Evolutionary conservation across 2,329 filamentous ascomycete species (phyloP), one percentile per base, ranked within the genome.

Genomic region (Grosmannia serpens): DNA sequence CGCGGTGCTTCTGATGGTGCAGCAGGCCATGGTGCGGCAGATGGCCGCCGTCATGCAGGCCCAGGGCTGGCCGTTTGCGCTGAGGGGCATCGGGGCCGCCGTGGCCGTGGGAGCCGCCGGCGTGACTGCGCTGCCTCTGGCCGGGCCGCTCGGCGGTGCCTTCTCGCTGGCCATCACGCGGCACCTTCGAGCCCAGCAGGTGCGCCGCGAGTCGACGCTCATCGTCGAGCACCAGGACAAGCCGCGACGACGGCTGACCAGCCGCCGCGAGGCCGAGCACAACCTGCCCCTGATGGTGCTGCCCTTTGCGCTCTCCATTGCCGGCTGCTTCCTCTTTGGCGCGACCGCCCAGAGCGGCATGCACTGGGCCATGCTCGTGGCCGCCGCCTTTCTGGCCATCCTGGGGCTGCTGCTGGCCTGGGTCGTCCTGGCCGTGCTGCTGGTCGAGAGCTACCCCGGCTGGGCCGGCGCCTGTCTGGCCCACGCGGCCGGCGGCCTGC

Each of bases 381-480:
- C 64, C 1, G 67, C 67, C 4, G 59, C 64, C 1, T 65, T 66
- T 55, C 55, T 71, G n/a, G 62, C 70, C 38, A 59, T 66, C 3
- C 68, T 69, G n/a, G 67, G 63, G 3, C 66, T 66, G 57, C 59
- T 70, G 8, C 64, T 66, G 20, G 61, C 63, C 8, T 64, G 67
- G 59, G 65, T 67, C 4, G 65, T 65, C 29, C 59, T 67, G 54
- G 68, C 66, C 60, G 70, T 70, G 10, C 70, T 66, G 50, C 62
- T 70, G 2, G 63, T 71, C 5, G 69, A 72, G 62, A 70, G 67
- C 52, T 70, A 68, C 52, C 70, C 70, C 1, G 62, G 63, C 59
- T 69, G 63, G 64, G 65, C 67, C 2, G 69, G 69, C 2, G 67
- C 69, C 4, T 67, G 70, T 3, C 65, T 71, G 15, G 69, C 68